Conservation (phyloP, 805 yeast species). For the Candida railenensis region DNA sequence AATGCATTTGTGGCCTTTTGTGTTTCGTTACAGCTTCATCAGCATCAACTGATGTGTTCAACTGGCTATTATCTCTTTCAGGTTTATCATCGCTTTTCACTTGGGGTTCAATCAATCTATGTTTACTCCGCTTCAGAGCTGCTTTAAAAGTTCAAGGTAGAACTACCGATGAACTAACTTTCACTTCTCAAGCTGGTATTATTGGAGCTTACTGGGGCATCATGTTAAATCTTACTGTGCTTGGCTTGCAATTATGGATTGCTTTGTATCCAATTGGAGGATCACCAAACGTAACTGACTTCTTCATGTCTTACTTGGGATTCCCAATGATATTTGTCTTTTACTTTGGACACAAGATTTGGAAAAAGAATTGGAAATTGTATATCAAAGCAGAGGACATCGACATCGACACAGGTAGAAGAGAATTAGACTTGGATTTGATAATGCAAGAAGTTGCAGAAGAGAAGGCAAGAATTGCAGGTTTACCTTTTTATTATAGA, state of each 20-base stretch:
- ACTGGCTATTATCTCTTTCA: constrained; percentile 50
- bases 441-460: constrained; percentile 41
- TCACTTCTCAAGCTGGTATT: constrained; percentile 65
- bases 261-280: constrained; percentile 69
- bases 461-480: constrained; percentile 32
- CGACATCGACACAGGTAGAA: constrained; percentile 38
- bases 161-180: constrained; percentile 62
- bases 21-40: constrained; percentile 35
- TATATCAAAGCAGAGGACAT: constrained; percentile 32
- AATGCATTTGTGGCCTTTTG: constrained; percentile 39
- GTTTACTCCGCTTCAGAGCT: constrained; percentile 50
- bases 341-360: constrained; percentile 57
- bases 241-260: constrained; percentile 79
- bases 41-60: constrained; percentile 35
- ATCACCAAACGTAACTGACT: constrained; percentile 37
- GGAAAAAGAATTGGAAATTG: constrained; percentile 35
- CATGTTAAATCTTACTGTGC: constrained; percentile 54
- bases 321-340: constrained; percentile 59
- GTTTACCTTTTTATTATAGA: constrained; percentile 34
- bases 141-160: constrained; percentile 69
- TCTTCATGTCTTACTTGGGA: constrained; percentile 67
- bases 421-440: constrained; percentile 38
- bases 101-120: constrained; percentile 47
- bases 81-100: constrained; percentile 51
- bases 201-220: constrained; percentile 67